Conservation (phyloP, 73 alveolate genomes). For the Uronychia setigera region DNA sequence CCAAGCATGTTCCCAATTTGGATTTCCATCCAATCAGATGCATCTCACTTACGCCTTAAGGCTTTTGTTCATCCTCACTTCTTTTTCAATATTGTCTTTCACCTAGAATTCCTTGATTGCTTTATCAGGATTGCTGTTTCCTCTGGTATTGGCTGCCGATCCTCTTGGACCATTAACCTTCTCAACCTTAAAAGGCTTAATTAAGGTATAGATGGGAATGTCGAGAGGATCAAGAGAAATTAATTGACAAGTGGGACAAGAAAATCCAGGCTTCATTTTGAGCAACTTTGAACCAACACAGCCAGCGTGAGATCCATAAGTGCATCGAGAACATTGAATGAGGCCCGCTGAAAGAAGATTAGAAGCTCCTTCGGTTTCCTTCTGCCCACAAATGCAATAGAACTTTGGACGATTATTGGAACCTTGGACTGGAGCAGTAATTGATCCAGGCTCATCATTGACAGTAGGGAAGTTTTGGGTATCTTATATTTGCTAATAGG, state of each 20-base stretch:
- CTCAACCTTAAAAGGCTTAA: conserved; percentile 48
- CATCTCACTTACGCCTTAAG: conserved; percentile 54
- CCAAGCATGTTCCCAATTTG: conserved; percentile 54
- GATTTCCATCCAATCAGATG: conserved; percentile 56
- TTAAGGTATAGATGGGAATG: conserved; percentile 34
- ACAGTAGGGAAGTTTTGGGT: no score
- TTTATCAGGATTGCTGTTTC: conserved; percentile 8
- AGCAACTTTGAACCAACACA: conserved; percentile 35
- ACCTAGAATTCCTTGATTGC: background rate
- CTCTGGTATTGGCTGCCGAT: no score
- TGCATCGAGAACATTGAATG: conserved; percentile 36
- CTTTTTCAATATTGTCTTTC: conserved; percentile 10
- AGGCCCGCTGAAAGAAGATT: no score
- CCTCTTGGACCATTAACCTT: no score
- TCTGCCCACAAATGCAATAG: no score
- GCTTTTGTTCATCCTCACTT: background rate
- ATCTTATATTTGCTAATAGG: no score
- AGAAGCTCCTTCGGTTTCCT: no score
- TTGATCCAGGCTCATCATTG: no score
- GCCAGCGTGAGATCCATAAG: conserved; percentile 9
- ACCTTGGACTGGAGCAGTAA: no score
- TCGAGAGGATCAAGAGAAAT: conserved; percentile 44
- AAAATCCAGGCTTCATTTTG: conserved; percentile 2
- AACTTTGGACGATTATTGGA: no score
- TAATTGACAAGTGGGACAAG: conserved; percentile 42